Percentiles rank a stretch among this genome's conserved stretches.
These are phyloP conservation scores for Westerdykella aurantiaca DNA, from an alignment of 2,329 filamentous ascomycete species.

Conservation along the genomic window DNA sequence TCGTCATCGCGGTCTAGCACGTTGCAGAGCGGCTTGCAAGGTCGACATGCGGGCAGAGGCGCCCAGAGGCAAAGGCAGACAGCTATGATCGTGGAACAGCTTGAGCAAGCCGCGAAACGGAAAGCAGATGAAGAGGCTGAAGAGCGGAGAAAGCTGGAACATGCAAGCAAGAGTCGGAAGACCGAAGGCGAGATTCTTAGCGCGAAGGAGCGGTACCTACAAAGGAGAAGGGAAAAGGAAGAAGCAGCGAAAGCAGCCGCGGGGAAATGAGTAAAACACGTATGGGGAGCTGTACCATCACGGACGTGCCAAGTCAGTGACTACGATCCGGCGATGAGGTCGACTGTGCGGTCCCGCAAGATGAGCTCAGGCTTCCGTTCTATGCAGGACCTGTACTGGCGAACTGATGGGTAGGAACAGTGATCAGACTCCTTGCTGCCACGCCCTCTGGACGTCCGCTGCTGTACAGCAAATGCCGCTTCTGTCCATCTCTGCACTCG, in stretches of 20 bases:
- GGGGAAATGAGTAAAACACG: background rate
- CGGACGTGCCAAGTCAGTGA: too few relatives aligned
- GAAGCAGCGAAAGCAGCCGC: slow-evolving; percentile 63
- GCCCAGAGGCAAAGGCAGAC: slow-evolving; percentile 70
- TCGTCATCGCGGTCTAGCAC: slow-evolving; percentile 10
- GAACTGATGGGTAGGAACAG: too few relatives aligned
- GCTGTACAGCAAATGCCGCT: too few relatives aligned
- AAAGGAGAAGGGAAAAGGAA: slow-evolving; percentile 68
- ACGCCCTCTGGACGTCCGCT: too few relatives aligned
- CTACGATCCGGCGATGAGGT: too few relatives aligned
- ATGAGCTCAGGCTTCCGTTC: too few relatives aligned
- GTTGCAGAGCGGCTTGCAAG: slow-evolving; percentile 21
- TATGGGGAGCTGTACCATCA: too few relatives aligned
- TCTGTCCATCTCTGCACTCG: too few relatives aligned
- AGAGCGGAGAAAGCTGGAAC: slow-evolving; percentile 58
- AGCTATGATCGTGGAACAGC: slow-evolving; percentile 71
- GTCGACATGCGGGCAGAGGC: slow-evolving; percentile 48
- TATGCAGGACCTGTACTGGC: too few relatives aligned
- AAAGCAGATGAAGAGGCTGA: slow-evolving; percentile 63
- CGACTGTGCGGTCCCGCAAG: too few relatives aligned
- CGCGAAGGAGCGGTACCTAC: slow-evolving; percentile 73
- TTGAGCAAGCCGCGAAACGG: slow-evolving; percentile 67
- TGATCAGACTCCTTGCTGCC: too few relatives aligned
- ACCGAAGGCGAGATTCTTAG: slow-evolving; percentile 69
- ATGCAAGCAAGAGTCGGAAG: slow-evolving; percentile 69